These are phyloP conservation scores for Lenzites betulinus DNA, from an alignment of 768 basidiomycete species.

Conservation along the genomic window DNA sequence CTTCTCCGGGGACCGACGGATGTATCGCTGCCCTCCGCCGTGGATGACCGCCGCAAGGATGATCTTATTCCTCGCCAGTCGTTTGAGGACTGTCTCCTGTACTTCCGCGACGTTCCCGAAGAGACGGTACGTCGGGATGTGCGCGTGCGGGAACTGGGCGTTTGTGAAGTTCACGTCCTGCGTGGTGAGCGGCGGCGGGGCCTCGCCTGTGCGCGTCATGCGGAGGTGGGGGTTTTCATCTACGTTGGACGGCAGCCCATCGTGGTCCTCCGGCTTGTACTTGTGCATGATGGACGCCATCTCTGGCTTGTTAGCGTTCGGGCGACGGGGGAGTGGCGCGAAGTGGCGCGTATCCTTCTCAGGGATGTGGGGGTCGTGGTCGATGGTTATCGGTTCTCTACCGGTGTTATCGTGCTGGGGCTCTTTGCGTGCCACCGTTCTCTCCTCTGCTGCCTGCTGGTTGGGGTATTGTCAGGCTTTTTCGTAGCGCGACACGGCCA, in stretches of 20 bases:
- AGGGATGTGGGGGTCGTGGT: not conserved
- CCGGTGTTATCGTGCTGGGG: not conserved
- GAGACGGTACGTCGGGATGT: not conserved
- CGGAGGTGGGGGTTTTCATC: not conserved
- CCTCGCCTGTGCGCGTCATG: not conserved
- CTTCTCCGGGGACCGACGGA: not conserved
- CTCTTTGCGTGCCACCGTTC: not conserved
- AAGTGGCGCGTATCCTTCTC: not conserved
- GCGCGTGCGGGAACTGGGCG: not conserved
- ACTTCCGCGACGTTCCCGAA: not conserved
- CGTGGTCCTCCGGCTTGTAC: too few relatives aligned
- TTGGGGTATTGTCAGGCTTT: not conserved
- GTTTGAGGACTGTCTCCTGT: not conserved
- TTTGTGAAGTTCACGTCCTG: not conserved
- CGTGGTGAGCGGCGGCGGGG: not conserved
- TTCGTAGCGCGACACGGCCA: not conserved
- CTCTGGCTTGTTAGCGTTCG: not conserved
- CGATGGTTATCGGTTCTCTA: not conserved
- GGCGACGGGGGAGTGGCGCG: not conserved
- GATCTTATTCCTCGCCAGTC: not conserved
- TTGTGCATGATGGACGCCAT: not conserved
- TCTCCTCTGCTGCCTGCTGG: not conserved
- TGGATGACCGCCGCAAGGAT: not conserved
- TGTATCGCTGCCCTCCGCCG: not conserved
- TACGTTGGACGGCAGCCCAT: too few relatives aligned